phyloP scores from a whole-genome alignment of 768 basidiomycete genomes.

The Lentinula aciculospora region DNA sequence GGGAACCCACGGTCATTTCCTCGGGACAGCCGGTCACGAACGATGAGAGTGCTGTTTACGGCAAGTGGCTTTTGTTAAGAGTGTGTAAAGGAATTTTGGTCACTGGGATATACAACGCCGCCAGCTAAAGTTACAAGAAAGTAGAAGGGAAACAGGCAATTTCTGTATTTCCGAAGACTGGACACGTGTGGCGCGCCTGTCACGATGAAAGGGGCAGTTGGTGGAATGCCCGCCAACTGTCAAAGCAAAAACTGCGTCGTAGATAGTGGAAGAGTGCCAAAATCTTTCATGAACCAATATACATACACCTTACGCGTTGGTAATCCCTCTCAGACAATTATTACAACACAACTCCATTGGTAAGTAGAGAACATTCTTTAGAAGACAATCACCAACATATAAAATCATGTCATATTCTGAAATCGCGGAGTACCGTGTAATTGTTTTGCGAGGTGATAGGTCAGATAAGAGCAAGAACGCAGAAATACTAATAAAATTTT shows the following conservation, averaged over 20 bases:
- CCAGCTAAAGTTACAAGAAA: background rate
- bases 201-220: too few species aligned
- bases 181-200: too few species aligned
- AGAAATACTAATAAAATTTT: too few species aligned
- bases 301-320: background rate
- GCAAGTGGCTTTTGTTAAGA: background rate
- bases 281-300: too few species aligned
- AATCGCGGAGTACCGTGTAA: background rate
- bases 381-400: background rate
- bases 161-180: background rate
- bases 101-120: background rate
- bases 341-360: background rate
- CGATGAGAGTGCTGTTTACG: background rate
- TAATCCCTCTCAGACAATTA: background rate
- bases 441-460: background rate
- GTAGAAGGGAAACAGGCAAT: background rate
- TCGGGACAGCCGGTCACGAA: background rate
- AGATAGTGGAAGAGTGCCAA: background rate
- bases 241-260: background rate
- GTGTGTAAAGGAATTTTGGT: background rate
- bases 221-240: background rate
- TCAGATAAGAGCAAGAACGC: background rate
- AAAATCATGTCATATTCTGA: background rate
- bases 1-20: constrained; percentile 7
- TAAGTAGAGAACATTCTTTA: background rate